Percentiles rank a stretch among this genome's conserved stretches.
These are phyloP conservation scores for Firmiana major DNA, from an alignment of 345 rosid species.

Conservation along the genomic window DNA sequence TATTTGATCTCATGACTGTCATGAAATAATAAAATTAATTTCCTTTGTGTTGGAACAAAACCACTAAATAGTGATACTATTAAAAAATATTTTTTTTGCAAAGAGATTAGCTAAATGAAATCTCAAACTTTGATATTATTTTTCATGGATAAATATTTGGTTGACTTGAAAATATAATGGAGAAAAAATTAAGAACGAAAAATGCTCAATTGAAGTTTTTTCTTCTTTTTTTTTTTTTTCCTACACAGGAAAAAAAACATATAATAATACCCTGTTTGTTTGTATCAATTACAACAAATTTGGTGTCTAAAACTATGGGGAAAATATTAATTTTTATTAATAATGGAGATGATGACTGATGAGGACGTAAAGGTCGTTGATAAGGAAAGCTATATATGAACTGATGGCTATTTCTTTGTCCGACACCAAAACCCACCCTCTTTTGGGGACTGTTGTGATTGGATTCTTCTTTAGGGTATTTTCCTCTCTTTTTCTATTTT, in stretches of 20 bases:
- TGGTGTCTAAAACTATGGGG: slow-evolving; percentile 9
- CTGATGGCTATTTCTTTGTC: slow-evolving; percentile 27
- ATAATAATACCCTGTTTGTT: slow-evolving; percentile 12
- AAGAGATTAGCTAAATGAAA: not conserved
- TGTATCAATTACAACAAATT: slow-evolving; percentile 23
- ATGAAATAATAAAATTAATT: not conserved
- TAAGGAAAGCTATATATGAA: slow-evolving; percentile 29
- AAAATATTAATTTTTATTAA: not conserved
- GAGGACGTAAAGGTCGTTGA: slow-evolving; percentile 49
- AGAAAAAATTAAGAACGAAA: too few species aligned
- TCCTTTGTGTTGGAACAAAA: not conserved
- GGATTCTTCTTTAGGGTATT: slow-evolving; percentile 26
- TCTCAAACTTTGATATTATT: not conserved
- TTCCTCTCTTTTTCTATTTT: not conserved
- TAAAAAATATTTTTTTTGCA: not conserved
- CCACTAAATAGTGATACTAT: not conserved
- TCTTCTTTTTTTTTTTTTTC: too few species aligned
- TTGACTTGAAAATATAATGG: too few species aligned
- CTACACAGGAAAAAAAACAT: not conserved
- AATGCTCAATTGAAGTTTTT: too few species aligned
- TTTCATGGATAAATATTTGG: too few species aligned
- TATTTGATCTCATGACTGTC: not conserved
- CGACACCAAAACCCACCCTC: slow-evolving; percentile 37
- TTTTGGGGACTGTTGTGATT: slow-evolving; percentile 18
- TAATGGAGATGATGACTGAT: slow-evolving; percentile 34